Percentiles rank a stretch among this genome's conserved stretches.
phyloP scores from a whole-genome alignment of 2,329 filamentous ascomycete genomes.

The Colletotrichum tropicale region DNA sequence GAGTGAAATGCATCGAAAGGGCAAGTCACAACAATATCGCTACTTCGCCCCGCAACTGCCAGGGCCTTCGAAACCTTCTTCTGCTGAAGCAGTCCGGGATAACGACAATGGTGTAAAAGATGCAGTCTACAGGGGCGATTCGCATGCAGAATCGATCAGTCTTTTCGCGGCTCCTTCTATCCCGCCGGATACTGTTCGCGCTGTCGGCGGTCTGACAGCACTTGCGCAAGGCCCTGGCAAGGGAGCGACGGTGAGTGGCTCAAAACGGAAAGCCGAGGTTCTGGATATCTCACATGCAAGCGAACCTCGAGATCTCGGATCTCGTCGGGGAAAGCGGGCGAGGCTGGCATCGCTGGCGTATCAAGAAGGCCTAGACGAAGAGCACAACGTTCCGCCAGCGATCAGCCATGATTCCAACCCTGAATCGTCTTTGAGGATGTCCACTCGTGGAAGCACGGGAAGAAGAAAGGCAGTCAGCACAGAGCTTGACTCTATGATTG shows the following conservation, averaged over 20 bases:
- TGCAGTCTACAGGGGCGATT: no score
- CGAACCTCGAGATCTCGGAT: not conserved
- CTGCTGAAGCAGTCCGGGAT: not conserved
- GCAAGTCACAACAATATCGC: slow-evolving; percentile 18
- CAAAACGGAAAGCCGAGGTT: slow-evolving; percentile 5
- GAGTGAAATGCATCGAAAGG: slow-evolving; percentile 19
- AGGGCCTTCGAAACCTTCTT: not conserved
- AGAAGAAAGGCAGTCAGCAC: not conserved
- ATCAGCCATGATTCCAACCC: not conserved
- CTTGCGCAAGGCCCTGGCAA: slow-evolving; percentile 5
- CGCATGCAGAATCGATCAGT: not conserved
- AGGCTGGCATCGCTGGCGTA: not conserved
- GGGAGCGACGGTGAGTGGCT: not conserved
- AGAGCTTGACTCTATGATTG: not conserved
- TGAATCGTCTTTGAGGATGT: not conserved
- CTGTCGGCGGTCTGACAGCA: not conserved
- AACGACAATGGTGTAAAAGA: not conserved
- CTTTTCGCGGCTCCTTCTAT: not conserved
- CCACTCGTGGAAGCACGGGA: not conserved
- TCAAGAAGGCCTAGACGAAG: not conserved
- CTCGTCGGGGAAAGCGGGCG: not conserved
- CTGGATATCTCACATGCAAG: not conserved
- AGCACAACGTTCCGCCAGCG: not conserved
- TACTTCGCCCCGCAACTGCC: not conserved
- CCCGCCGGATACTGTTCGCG: not conserved